Evolutionary conservation across 1,139 yeast genomes (phyloP).

Genomic region (Pichia sp.): DNA sequence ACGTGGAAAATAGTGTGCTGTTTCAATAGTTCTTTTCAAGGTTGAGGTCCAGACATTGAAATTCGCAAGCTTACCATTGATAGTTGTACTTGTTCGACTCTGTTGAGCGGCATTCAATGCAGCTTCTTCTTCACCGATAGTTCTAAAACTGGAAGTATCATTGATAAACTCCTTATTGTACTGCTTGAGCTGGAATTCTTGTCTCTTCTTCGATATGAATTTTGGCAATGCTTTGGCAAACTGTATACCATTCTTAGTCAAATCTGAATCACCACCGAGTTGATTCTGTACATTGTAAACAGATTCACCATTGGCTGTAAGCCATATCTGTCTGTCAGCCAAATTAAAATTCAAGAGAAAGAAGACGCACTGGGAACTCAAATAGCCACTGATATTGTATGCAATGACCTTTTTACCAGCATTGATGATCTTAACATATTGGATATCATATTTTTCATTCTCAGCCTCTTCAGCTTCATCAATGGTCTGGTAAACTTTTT

Average conservation of each 20-base stretch:
- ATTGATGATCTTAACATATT: conserved; percentile 28
- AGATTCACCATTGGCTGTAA: conserved; percentile 28
- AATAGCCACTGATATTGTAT: conserved; percentile 28
- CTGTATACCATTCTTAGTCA: conserved; percentile 23
- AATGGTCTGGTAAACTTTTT: conserved; percentile 47
- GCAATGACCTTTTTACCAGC: conserved; percentile 29
- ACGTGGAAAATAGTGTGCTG: conserved; percentile 24
- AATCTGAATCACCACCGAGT: conserved; percentile 28
- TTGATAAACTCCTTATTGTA: conserved; percentile 25
- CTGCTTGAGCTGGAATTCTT: conserved; percentile 27
- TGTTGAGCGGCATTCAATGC: background rate
- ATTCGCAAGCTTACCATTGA: conserved; percentile 12
- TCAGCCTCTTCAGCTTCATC: conserved; percentile 27
- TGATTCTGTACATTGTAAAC: conserved; percentile 19
- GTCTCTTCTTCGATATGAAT: conserved; percentile 26
- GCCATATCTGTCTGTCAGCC: conserved; percentile 30
- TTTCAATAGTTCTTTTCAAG: conserved; percentile 25
- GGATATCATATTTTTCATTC: conserved; percentile 26
- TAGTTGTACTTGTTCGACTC: background rate
- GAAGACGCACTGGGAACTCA: conserved; percentile 29
- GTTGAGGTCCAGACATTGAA: conserved; percentile 30
- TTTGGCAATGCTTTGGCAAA: conserved; percentile 28
- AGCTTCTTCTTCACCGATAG: background rate
- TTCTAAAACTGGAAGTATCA: conserved; percentile 19
- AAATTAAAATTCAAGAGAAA: conserved; percentile 28